A percentile compares a stretch with the other conserved stretches of the same genome.
Evolutionary conservation across 352 stramenopile genomes (phyloP).

Genomic region (Globisporangium uncinulatum): DNA sequence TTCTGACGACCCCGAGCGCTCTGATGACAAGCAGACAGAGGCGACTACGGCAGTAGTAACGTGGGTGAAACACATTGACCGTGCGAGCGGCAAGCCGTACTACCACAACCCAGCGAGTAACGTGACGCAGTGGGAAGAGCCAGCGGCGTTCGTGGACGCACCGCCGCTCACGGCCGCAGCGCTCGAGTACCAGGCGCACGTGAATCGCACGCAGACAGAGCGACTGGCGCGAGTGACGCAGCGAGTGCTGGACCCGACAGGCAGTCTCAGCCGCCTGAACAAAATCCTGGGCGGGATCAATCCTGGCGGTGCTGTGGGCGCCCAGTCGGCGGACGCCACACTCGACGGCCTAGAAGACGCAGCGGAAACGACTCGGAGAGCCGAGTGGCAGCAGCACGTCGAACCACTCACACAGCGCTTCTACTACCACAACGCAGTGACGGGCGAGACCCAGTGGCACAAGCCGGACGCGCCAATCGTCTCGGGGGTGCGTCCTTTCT

Average conservation of each 20-base stretch:
- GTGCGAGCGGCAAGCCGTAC: slow-evolving; percentile 60
- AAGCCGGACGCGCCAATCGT: slow-evolving; percentile 61
- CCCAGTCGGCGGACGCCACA: neutral
- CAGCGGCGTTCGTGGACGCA: slow-evolving; percentile 38
- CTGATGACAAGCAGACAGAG: neutral
- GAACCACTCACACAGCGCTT: slow-evolving; percentile 72
- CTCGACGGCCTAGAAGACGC: slow-evolving; percentile 3
- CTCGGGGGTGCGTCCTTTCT: slow-evolving; percentile 50
- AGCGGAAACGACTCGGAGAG: slow-evolving; percentile 13
- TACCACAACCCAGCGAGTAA: slow-evolving; percentile 59
- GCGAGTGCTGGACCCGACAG: slow-evolving; percentile 60
- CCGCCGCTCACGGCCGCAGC: slow-evolving; percentile 11
- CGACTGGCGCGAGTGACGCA: slow-evolving; percentile 48
- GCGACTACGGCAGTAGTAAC: slow-evolving; percentile 6
- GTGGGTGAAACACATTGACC: slow-evolving; percentile 77
- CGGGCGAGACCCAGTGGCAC: slow-evolving; percentile 73
- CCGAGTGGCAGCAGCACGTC: slow-evolving; percentile 83
- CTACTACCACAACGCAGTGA: slow-evolving; percentile 83
- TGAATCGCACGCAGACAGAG: slow-evolving; percentile 48
- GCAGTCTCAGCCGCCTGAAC: slow-evolving; percentile 66
- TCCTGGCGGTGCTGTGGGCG: slow-evolving; percentile 9
- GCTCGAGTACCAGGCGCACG: slow-evolving; percentile 63
- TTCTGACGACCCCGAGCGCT: neutral
- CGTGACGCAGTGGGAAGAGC: slow-evolving; percentile 69
- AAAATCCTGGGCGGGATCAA: slow-evolving; percentile 64